Percentiles rank a stretch among this genome's conserved stretches.
These are phyloP conservation scores for Yamagishiella unicocca DNA, from an alignment of 139 green algal species.

Conservation along the genomic window DNA sequence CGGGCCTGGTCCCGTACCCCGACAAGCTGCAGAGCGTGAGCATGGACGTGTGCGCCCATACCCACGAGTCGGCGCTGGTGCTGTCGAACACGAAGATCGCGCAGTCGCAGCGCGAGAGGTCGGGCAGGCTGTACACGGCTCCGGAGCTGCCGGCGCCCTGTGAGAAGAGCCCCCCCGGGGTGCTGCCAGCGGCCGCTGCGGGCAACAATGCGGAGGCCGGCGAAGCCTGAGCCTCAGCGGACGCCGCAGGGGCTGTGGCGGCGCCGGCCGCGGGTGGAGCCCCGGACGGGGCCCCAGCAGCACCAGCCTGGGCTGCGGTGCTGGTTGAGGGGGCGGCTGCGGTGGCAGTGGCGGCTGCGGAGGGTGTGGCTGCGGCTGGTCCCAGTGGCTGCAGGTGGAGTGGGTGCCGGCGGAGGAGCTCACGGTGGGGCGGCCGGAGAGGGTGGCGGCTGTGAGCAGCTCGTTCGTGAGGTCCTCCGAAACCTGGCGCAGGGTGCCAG, in stretches of 20 bases:
- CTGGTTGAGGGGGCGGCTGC: background rate
- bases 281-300: no score
- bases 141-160: background rate
- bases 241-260: no score
- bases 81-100: conserved; percentile 81
- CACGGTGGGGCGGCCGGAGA: conserved; percentile 16
- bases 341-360: background rate
- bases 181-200: no score
- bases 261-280: no score
- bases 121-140: conserved; percentile 19
- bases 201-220: no score
- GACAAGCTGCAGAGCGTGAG: conserved; percentile 36
- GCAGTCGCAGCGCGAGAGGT: conserved; percentile 63
- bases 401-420: background rate
- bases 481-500: no score
- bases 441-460: conserved; percentile 44
- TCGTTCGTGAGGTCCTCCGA: conserved; percentile 40
- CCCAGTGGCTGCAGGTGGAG: background rate
- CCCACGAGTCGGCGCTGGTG: conserved; percentile 53
- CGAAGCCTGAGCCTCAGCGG: no score
- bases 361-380: no score
- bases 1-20: no score
- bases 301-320: background rate
- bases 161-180: no score
- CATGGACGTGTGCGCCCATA: conserved; percentile 37